Evolutionary conservation across 2,329 filamentous ascomycete species (phyloP), one percentile per base, ranked within the genome.

Genomic region (Lasiodiplodia gonubiensis): DNA sequence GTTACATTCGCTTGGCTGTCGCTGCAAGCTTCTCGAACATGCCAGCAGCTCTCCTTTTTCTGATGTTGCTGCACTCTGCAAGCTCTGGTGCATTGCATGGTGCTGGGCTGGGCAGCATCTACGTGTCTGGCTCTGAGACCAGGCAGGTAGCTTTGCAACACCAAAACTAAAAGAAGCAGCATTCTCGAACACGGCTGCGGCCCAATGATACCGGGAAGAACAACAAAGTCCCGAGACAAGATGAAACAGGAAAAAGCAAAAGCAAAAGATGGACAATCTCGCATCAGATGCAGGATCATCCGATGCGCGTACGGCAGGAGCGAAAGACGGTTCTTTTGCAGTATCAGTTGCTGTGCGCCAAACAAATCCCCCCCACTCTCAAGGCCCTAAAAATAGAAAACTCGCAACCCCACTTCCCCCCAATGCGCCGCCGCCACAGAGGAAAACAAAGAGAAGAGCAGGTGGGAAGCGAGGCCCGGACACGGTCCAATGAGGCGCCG

Each of bases 241-340:
- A 8, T 39, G 59, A 63, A 63, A 63, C 59, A 25, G 8, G 46
- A 27, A 37, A 51, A 51, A 33, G 30, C 30, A 33, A 33, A 61
- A 49, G 18, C 23, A 33, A 49, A 35, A 30, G 27, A 12, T 14
- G 33, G 54, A 23, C 21, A 30, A 46, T 49, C 57, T 35, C 57
- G 57, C 57, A 61, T 61, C 57, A 61, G 57, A 61, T 35, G 42
- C 25, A 23, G 16, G 37, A 11, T 30, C 16, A n/a, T n/a, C 39
- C 55, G n/a, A 42, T 30, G 55, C 55, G 35, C 11, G 23, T 8
- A 27, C 49, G 30, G 49, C 18, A 52, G 48, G 10, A 6, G n/a
- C 48, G 23, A 21, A n/a, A 49, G 48, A 18, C 42, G n/a, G 42
- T 46, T 16, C 42, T 16, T 46, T 46, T 16, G 14, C 42, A 21